A percentile compares a stretch with the other conserved stretches of the same genome.
Conservation (phyloP, 192 early-diverging fungal genomes). For the Geranomyces variabilis region DNA sequence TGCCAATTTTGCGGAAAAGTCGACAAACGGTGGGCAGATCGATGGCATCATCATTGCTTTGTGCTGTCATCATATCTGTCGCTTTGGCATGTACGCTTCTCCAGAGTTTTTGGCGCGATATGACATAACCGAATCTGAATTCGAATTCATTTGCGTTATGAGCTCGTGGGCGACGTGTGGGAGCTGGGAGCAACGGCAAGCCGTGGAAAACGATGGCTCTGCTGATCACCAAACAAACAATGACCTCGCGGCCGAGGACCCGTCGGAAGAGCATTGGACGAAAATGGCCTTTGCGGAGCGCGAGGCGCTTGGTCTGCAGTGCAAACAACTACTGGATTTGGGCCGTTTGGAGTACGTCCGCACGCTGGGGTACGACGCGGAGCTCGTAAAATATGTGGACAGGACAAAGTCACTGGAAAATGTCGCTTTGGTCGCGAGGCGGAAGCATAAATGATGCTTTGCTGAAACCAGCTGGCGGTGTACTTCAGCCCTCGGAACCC, state of each 20-base stretch:
- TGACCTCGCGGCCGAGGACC: neutral
- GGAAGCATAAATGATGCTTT: too few relatives aligned
- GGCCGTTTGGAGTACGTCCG: slow-evolving; percentile 66
- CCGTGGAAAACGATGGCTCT: slow-evolving; percentile 9
- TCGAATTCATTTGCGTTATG: slow-evolving; percentile 68
- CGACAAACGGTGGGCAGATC: neutral
- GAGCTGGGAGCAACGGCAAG: slow-evolving; percentile 6
- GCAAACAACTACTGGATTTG: slow-evolving; percentile 79
- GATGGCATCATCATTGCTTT: slow-evolving; percentile 73
- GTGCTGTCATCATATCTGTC: slow-evolving; percentile 88
- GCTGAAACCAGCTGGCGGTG: too few relatives aligned
- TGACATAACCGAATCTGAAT: slow-evolving; percentile 57
- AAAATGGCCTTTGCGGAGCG: slow-evolving; percentile 64
- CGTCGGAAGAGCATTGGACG: slow-evolving; percentile 65
- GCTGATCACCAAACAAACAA: slow-evolving; percentile 27
- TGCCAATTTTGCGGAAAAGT: slow-evolving; percentile 8
- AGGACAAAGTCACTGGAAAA: slow-evolving; percentile 72
- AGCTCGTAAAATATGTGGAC: slow-evolving; percentile 77
- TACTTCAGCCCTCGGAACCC: too few relatives aligned
- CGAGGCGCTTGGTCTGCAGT: slow-evolving; percentile 66
- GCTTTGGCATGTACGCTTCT: slow-evolving; percentile 72
- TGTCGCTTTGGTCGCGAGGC: slow-evolving; percentile 54
- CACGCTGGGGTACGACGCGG: slow-evolving; percentile 61
- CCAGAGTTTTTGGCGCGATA: slow-evolving; percentile 61
- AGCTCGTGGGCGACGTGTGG: slow-evolving; percentile 78